Base-by-base conservation (phyloP, 805 yeast species). In the Starmera quercuum region DNA sequence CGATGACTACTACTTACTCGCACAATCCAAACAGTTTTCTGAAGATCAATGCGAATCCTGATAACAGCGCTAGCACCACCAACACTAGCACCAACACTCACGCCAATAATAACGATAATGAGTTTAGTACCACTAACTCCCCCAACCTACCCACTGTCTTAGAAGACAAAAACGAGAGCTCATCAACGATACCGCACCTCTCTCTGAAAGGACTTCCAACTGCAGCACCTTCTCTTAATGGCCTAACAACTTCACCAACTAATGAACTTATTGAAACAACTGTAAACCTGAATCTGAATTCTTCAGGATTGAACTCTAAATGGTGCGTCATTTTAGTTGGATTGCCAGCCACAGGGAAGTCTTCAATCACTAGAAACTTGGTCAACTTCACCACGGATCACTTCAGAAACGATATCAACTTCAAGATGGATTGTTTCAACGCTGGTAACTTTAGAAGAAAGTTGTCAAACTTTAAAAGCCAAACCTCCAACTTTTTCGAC, bases 281-380 rank as follows among this genome's bases (percentile, higher is more conserved):
- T 5, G 13, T 14, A 10, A 6, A 25, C 10, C 15, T 25, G 16
- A 17, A 25, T 11, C 13, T 17, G 8, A 25, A n/a, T 11, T 11
- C 27, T 13, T 25, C 24, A 20, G 21, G n/a, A 20, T 10, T 14
- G 6, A 37, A 38, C 3, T 54, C 66, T 2, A 78, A 77, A 53
- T 67, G 78, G 51, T 78, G 81, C 15, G 71, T 82, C 35, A 76
- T 82, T 9, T 66, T 83, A 59, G 83, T 82, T 9, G 90, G 90
- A 0, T 59, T 82, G 22, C 90, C 90, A 1, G 90, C 90, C 1
- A 61, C 82, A 32, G 90, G 90, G 7, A 82, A 82, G 52, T 76
- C 84, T 3, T 78, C 83, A 40, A 71, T 81, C 33, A 77, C 87
- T 21, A 74, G 73, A 40, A 78, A 78, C 46, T 47, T 82, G 65